Conservation (phyloP, 2,329 filamentous ascomycete genomes). For the Talaromyces sp. region DNA sequence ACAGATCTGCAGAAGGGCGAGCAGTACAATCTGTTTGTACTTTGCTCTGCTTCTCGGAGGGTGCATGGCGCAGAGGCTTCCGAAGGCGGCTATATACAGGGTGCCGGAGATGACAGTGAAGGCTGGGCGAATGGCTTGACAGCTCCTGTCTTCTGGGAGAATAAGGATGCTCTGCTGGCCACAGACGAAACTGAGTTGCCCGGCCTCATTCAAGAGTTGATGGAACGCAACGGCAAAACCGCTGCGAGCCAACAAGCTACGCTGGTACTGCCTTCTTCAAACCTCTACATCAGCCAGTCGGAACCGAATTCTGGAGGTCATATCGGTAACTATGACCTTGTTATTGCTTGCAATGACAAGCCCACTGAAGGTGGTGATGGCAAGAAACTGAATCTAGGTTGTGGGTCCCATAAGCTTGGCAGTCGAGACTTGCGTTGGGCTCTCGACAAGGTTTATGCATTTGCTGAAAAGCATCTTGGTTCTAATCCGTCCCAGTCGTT, state of each 20-base stretch:
- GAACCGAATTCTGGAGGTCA: not conserved
- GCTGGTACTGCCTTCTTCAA: constrained; percentile 33
- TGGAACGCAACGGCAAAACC: constrained; percentile 22
- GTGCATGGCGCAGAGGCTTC: constrained; percentile 63
- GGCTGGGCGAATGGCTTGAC: constrained; percentile 83
- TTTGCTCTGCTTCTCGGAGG: constrained; percentile 76
- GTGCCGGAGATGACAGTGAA: constrained; percentile 90
- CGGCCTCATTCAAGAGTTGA: constrained; percentile 42
- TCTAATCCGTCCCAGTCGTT: constrained; percentile 29
- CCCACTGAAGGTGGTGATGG: constrained; percentile 30
- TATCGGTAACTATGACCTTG: constrained; percentile 40
- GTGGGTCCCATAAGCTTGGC: constrained; percentile 68
- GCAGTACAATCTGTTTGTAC: constrained; percentile 66
- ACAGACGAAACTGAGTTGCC: constrained; percentile 61
- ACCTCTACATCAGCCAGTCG: constrained; percentile 32
- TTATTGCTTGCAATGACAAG: constrained; percentile 34
- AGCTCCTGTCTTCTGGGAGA: constrained; percentile 70
- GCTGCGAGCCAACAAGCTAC: constrained; percentile 15
- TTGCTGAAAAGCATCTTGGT: constrained; percentile 39
- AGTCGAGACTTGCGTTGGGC: constrained; percentile 75
- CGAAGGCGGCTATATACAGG: constrained; percentile 79
- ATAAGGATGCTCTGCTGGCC: constrained; percentile 55
- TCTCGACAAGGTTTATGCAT: constrained; percentile 57
- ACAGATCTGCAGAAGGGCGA: constrained; percentile 40
- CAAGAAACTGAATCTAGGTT: constrained; percentile 50